Base-by-base conservation (phyloP, 2,329 filamentous ascomycete genomes). In the Ascochyta koolunga region DNA sequence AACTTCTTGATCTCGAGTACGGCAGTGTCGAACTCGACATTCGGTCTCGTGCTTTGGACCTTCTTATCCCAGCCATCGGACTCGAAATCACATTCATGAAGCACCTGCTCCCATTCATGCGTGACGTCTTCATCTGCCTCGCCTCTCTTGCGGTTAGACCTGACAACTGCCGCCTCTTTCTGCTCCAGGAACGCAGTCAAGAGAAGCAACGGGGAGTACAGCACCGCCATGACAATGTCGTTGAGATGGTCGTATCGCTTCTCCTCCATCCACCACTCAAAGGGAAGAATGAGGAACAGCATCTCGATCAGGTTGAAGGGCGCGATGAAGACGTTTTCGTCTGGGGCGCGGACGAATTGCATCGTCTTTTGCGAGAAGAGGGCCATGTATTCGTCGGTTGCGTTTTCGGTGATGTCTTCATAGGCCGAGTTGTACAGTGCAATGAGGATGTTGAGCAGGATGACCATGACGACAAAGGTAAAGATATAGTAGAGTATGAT, bases 301-400 rank as follows among this genome's bases (percentile, higher is more conserved):
- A 98, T 87, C 73, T 99, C 95, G 56, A 99, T 84, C 2, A 99
- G 82, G 73, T 99, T 99, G 76, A 99, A 90, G 0, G 95, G 95
- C 0, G 95, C 88, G 67, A 99, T 96, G 77, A 95, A 99, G 50
- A 99, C 95, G 65, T 99, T 99, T 75, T 99, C 95, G 66, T 99
- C 95, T 0, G 95, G 95, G 0, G 95, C 95, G 42, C 95, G 90
- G 16, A 98, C 91, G 68, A 97, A 99, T 68, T 96, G 92, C 83
- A 98, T 91, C 0, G 95, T 97, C 77, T 96, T 96, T 64, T 96
- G 90, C 0, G 91, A 84, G 76, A 96, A 97, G 3, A 98, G 84
- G 0, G 92, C 93, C 72, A 99, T 87, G 76, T 92, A 99, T 75
- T 99, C 95, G 74, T 99, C 95, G 61, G 91, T 89, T 4, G 95